A percentile compares a stretch with the other conserved stretches of the same genome.
Evolutionary conservation across 768 basidiomycete species (phyloP).

Genomic region (Naganishia antarctica): DNA sequence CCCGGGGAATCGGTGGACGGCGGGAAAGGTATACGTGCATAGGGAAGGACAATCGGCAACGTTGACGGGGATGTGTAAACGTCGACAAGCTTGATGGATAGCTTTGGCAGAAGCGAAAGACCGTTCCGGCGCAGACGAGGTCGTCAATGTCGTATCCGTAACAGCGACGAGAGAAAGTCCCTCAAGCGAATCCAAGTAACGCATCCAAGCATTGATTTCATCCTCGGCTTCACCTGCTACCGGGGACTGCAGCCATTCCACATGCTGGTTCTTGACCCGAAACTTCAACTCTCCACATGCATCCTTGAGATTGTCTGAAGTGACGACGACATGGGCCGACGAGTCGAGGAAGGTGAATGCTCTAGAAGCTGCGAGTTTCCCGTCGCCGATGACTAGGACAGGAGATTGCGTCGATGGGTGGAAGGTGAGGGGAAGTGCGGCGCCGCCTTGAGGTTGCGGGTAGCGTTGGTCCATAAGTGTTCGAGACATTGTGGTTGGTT

Average conservation of each 20-base stretch:
- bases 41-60: conserved; percentile 78
- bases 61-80: conserved; percentile 69
- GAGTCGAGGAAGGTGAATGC: conserved; percentile 78
- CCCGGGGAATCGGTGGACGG: conserved; percentile 70
- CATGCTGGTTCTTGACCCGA: conserved; percentile 58
- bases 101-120: conserved; percentile 57
- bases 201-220: conserved; percentile 52
- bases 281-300: conserved; percentile 71
- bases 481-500: background rate
- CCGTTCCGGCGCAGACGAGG: conserved; percentile 47
- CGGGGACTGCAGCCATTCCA: conserved; percentile 57
- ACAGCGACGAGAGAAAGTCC: conserved; percentile 64
- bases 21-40: conserved; percentile 83
- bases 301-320: conserved; percentile 53
- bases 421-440: conserved; percentile 75
- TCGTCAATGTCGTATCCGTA: conserved; percentile 65
- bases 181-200: conserved; percentile 51
- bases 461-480: conserved; percentile 22
- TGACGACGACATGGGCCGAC: conserved; percentile 64
- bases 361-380: conserved; percentile 75
- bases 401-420: conserved; percentile 52
- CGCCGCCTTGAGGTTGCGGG: conserved; percentile 54
- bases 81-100: conserved; percentile 58
- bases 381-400: conserved; percentile 70
- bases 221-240: conserved; percentile 6